Base-by-base conservation (phyloP, 441 rosid species). In the Pelargonium citronellum region DNA sequence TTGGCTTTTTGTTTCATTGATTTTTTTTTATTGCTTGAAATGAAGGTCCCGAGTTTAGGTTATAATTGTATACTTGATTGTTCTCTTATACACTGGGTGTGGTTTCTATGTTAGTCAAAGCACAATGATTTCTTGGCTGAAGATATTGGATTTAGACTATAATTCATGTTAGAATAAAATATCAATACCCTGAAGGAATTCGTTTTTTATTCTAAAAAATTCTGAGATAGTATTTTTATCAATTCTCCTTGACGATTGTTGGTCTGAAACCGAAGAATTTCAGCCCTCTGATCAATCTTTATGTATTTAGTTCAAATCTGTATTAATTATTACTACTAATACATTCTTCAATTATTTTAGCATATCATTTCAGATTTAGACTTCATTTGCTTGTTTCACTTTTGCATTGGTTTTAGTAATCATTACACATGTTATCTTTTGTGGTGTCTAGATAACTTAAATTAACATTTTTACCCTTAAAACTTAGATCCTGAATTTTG, bases 121-220 rank as follows among this genome's bases (percentile, higher is more conserved):
- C 19, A 15, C 10, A 53, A 15, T 7, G 17, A 53, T 53, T 12
- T 53, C 7, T 53, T n/a, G 17, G 7, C 16, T 53, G 16, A n/a
- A 53, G 60, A 53, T 15, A 17, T 53, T 13, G 60, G 15, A 53
- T 53, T 53, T 53, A 17, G 60, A 53, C 7, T 13, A 53, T 4
- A 53, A 53, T 53, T n/a, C 7, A n/a, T 15, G 60, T 15, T 53
- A 15, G 19, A 53, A 53, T 53, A 16, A 37, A 37, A 37, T 0
- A 53, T 53, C 60, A 15, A 53, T 53, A 16, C 60, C 60, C 60
- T 53, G 16, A 53, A 53, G 60, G 19, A 53, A 53, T 53, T 53
- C 16, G 60, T 17, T n/a, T 22, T 53, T 5, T 7, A 53, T 53
- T 53, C 60, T 53, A 5, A 37, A 37, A 37, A 53, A 12, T 51